These are phyloP conservation scores for Oryza australiensis DNA, from an alignment of 176 grass and related monocot genomes.

Conservation along the genomic window DNA sequence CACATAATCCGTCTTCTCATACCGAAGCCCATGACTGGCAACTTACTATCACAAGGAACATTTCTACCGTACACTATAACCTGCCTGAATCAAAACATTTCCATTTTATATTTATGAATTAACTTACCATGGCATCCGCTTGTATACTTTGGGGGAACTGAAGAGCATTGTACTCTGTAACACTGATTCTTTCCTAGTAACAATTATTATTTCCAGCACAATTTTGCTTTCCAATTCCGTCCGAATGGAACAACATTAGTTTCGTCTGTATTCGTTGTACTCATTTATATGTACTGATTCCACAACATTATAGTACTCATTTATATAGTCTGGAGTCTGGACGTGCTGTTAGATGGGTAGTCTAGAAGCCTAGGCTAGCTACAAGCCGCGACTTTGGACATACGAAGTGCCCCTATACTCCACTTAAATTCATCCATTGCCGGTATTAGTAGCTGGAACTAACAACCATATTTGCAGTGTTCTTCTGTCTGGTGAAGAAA, in stretches of 20 bases:
- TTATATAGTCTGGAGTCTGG: too few relatives aligned
- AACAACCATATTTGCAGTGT: too few relatives aligned
- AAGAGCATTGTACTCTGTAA: constrained; percentile 36
- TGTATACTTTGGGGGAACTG: constrained; percentile 19
- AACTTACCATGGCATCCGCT: constrained; percentile 5
- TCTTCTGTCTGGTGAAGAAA: background rate
- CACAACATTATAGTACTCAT: background rate
- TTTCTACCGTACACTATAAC: constrained; percentile 25
- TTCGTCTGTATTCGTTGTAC: background rate
- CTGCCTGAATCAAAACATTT: constrained; percentile 18
- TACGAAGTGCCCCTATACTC: too few relatives aligned
- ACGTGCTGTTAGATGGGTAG: background rate
- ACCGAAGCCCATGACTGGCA: background rate
- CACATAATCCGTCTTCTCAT: constrained; percentile 5
- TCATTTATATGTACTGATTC: background rate
- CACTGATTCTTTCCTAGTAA: constrained; percentile 36
- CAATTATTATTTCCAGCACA: constrained; percentile 8
- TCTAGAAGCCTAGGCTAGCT: too few relatives aligned
- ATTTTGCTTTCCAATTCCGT: background rate
- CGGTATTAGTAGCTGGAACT: background rate
- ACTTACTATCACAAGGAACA: constrained; percentile 26
- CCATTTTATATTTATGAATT: constrained; percentile 21
- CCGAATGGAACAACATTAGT: background rate
- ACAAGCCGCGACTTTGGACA: too few relatives aligned
- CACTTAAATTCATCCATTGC: background rate